phyloP scores from a whole-genome alignment of 768 basidiomycete species.

The Steccherinum ochraceum region DNA sequence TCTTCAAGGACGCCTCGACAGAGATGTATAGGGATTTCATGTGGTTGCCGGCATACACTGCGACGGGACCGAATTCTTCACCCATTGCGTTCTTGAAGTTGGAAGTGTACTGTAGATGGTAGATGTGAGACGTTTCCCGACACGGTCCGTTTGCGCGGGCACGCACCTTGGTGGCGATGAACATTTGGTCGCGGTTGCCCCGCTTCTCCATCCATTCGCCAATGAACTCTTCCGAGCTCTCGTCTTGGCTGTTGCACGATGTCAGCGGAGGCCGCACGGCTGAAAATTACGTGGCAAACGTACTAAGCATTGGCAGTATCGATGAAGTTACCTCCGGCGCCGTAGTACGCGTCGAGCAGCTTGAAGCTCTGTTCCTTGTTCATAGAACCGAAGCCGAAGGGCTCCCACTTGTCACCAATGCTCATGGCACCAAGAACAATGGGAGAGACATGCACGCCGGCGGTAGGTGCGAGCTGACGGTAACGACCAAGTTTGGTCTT shows the following conservation, averaged over 20 bases:
- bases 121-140: neutral
- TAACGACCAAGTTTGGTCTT: slow-evolving; percentile 20
- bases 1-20: slow-evolving; percentile 28
- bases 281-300: slow-evolving; percentile 17
- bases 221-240: slow-evolving; percentile 26
- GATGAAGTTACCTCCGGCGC: slow-evolving; percentile 43
- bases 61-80: neutral
- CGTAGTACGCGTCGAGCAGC: slow-evolving; percentile 36
- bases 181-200: slow-evolving; percentile 31
- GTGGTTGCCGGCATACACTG: slow-evolving; percentile 34
- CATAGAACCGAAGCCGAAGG: slow-evolving; percentile 29
- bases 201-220: slow-evolving; percentile 35
- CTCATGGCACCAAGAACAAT: slow-evolving; percentile 38
- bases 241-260: slow-evolving; percentile 15
- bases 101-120: slow-evolving; percentile 5
- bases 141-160: neutral
- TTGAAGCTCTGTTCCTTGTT: slow-evolving; percentile 32
- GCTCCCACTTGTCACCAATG: slow-evolving; percentile 34
- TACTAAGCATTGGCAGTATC: slow-evolving; percentile 41
- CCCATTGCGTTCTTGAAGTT: slow-evolving; percentile 2
- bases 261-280: neutral
- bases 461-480: slow-evolving; percentile 28
- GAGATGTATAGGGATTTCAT: slow-evolving; percentile 28
- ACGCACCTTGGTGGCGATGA: slow-evolving; percentile 24
- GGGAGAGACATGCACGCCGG: slow-evolving; percentile 40